Conservation (phyloP, 495 filamentous ascomycete genomes). For the Lophiotrema nucula region DNA sequence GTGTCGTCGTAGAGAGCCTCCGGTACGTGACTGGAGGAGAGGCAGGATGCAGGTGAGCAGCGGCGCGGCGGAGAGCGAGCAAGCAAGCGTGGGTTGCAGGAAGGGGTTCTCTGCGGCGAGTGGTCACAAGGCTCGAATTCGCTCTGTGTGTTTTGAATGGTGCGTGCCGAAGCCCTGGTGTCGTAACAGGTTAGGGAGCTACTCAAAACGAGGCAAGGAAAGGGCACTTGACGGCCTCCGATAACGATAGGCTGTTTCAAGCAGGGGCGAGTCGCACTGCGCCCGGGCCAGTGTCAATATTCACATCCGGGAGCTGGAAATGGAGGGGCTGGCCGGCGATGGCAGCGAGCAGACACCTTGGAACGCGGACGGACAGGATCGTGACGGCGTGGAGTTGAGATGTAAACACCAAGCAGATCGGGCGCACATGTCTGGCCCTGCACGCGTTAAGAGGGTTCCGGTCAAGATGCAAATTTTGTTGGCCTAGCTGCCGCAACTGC, state of each 20-base stretch:
- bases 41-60: conserved; percentile 5
- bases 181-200: neutral
- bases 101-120: conserved; percentile 9
- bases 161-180: conserved; percentile 9
- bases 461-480: conserved; percentile 28
- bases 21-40: neutral
- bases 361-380: neutral
- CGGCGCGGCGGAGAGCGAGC: too few relatives aligned
- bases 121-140: conserved; percentile 28
- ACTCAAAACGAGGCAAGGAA: conserved; percentile 25
- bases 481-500: conserved; percentile 32
- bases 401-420: too few relatives aligned
- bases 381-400: neutral
- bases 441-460: conserved; percentile 16
- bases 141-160: conserved; percentile 14
- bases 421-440: conserved; percentile 1
- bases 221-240: conserved; percentile 20
- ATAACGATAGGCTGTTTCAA: conserved; percentile 31
- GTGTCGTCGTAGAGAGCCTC: neutral
- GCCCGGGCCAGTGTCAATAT: conserved; percentile 22
- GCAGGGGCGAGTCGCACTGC: conserved; percentile 15
- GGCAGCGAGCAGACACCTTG: neutral
- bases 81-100: neutral
- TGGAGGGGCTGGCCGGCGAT: conserved; percentile 20
- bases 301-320: conserved; percentile 15